Evolutionary conservation across 768 basidiomycete genomes (phyloP).

Genomic region (Punctularia strigosozonata): DNA sequence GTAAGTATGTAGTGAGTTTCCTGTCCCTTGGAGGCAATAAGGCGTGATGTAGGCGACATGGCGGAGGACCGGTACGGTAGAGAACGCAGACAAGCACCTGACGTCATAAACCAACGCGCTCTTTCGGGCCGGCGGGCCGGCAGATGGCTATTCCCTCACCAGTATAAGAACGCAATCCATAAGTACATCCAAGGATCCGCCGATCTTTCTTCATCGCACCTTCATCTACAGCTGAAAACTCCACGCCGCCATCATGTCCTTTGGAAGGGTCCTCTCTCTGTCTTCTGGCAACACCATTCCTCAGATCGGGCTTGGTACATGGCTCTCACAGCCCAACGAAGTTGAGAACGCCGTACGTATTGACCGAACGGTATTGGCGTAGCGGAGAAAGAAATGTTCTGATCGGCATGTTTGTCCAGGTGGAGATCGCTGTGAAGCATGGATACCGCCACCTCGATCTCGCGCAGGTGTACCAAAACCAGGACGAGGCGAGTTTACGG

Average conservation of each 20-base stretch:
- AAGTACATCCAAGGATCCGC: too few species aligned
- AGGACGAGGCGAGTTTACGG: conserved; percentile 36
- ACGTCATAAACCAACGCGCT: too few species aligned
- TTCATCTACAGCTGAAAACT: too few species aligned
- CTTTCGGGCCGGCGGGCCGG: too few species aligned
- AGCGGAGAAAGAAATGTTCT: background rate
- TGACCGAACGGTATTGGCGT: conserved; percentile 6
- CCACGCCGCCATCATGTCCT: conserved; percentile 25
- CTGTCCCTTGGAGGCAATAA: too few species aligned
- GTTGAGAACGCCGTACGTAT: conserved; percentile 56
- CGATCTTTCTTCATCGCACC: too few species aligned
- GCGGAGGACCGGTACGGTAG: too few species aligned
- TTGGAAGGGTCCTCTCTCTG: conserved; percentile 25
- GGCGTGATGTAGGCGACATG: too few species aligned
- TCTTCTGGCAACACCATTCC: conserved; percentile 45
- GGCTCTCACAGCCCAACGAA: conserved; percentile 65
- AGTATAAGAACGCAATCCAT: too few species aligned
- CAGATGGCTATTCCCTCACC: too few species aligned
- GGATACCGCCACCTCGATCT: conserved; percentile 84
- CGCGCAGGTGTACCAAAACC: conserved; percentile 72
- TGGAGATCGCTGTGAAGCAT: conserved; percentile 59
- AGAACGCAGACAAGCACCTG: too few species aligned
- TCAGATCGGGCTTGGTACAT: conserved; percentile 76
- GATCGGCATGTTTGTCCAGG: conserved; percentile 28
- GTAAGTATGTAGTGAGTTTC: too few species aligned